phyloP scores from a whole-genome alignment of 164 flowering plant genomes.

The Protea cynaroides region DNA sequence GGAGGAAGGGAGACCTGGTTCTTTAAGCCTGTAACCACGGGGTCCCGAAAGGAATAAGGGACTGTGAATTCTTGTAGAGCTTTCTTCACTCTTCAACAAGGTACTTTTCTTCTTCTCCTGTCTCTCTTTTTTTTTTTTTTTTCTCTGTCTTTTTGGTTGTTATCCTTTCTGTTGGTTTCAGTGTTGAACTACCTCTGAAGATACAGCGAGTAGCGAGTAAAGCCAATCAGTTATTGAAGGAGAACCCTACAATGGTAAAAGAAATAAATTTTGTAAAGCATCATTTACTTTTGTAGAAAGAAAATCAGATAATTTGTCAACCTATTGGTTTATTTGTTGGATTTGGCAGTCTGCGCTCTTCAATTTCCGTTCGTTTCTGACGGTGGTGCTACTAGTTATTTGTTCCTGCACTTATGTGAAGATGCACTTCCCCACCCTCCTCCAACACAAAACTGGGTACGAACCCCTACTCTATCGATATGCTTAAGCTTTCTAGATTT shows the following conservation, averaged over 20 bases:
- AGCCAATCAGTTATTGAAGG: background rate
- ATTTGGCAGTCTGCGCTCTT: conserved; percentile 73
- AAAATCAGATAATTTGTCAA: background rate
- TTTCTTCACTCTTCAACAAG: background rate
- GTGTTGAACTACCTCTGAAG: background rate
- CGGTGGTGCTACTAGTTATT: conserved; percentile 66
- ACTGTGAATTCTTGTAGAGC: background rate
- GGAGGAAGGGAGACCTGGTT: too few relatives aligned
- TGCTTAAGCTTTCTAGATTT: background rate
- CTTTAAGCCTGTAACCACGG: too few relatives aligned
- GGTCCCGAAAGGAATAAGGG: too few relatives aligned
- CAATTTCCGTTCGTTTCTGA: conserved; percentile 82
- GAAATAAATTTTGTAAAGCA: background rate
- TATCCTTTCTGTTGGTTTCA: background rate
- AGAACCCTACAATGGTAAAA: conserved; percentile 6
- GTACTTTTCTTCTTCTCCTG: background rate
- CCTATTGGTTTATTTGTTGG: background rate
- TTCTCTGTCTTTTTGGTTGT: background rate
- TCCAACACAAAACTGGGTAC: conserved; percentile 81
- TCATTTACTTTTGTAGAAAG: background rate
- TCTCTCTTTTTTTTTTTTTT: background rate
- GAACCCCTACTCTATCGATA: background rate
- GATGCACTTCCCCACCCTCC: conserved; percentile 79
- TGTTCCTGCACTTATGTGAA: conserved; percentile 79
- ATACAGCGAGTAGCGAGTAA: background rate